Base-by-base conservation (phyloP, 2,329 filamentous ascomycete genomes). In the Colletotrichum filicis region DNA sequence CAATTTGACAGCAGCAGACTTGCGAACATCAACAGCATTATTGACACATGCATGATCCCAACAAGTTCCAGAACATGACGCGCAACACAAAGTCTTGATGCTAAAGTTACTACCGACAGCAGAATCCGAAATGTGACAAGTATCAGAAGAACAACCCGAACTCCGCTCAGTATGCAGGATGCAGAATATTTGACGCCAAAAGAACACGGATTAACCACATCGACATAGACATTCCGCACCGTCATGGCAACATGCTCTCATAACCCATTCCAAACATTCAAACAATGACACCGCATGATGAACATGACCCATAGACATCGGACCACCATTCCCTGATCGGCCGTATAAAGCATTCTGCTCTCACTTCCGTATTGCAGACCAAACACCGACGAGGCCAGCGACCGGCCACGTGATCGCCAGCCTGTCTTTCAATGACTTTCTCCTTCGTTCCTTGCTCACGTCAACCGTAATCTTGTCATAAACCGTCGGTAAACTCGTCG, bases 401-500 rank as follows among this genome's bases (percentile, higher is more conserved):
- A 74, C 57, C 4, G 74, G 74, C 74, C 74, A 75, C 9, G 62
- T 26, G 7, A 75, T 67, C 5, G 74, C 74, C n/a, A 74, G 16
- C 64, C 46, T 74, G 5, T 65, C 66, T 2, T 30, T 22, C 1
- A 74, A 4, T 1, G 66, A 66, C 64, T 58, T 61, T 19, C 14
- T 52, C 37, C 55, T 66, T 6, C 62, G 42, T 4, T 74, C 73
- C 32, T 55, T 60, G 30, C 46, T 57, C 8, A 67, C 61, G 26
- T 74, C 72, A 22, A 89, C 88, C 76, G 87, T 88, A 28, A 93
- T 90, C 82, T 94, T 94, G 76, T 94, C 91, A 74, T 91, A 93
- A 1, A 93, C 91, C 35, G 84, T 91, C 0, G 91, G 91, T 74
- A 94, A 78, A 60, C 89, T 87, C 1, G 82, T 82, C 0, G 92